Evolutionary conservation across 768 basidiomycete species (phyloP).

Genomic region (Calocybe cyanea): DNA sequence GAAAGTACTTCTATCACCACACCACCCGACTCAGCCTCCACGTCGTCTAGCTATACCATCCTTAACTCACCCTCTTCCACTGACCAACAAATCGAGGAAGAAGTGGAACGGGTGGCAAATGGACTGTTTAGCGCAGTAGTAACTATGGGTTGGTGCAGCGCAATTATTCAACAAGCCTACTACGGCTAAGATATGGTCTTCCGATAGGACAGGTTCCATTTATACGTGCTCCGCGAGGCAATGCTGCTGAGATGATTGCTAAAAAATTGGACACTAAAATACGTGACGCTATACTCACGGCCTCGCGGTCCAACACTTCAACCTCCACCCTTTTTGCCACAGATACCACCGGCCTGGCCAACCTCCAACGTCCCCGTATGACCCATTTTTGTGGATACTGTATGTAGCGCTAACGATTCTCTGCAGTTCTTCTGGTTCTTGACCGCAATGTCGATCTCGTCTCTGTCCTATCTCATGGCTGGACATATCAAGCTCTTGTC

Average conservation of each 20-base stretch:
- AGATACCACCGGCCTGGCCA: constrained; percentile 79
- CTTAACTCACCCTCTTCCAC: constrained; percentile 89
- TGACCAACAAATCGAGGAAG: constrained; percentile 88
- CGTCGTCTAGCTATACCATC: constrained; percentile 71
- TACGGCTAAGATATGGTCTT: constrained; percentile 1
- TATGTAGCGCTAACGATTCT: constrained; percentile 6
- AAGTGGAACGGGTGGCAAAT: constrained; percentile 86
- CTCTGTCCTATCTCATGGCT: constrained; percentile 91
- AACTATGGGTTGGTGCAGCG: constrained; percentile 64
- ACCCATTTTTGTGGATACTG: constrained; percentile 5
- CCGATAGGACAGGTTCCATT: constrained; percentile 82
- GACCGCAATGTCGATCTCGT: constrained; percentile 95
- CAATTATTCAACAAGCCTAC: neutral
- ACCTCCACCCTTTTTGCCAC: constrained; percentile 66
- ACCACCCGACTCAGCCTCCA: constrained; percentile 29
- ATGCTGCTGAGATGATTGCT: constrained; percentile 99
- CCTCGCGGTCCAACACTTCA: constrained; percentile 52
- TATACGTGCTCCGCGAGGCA: constrained; percentile 91
- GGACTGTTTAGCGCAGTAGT: constrained; percentile 91
- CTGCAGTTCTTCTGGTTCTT: constrained; percentile 82
- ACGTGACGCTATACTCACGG: constrained; percentile 74
- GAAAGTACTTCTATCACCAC: constrained; percentile 28
- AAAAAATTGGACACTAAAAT: constrained; percentile 92
- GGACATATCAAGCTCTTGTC: constrained; percentile 98
- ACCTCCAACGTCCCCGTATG: constrained; percentile 80